Percentiles rank a stretch among this genome's conserved stretches.
Conservation (phyloP, 805 yeast species). For the Hanseniaspora pseudoguilliermondii region DNA sequence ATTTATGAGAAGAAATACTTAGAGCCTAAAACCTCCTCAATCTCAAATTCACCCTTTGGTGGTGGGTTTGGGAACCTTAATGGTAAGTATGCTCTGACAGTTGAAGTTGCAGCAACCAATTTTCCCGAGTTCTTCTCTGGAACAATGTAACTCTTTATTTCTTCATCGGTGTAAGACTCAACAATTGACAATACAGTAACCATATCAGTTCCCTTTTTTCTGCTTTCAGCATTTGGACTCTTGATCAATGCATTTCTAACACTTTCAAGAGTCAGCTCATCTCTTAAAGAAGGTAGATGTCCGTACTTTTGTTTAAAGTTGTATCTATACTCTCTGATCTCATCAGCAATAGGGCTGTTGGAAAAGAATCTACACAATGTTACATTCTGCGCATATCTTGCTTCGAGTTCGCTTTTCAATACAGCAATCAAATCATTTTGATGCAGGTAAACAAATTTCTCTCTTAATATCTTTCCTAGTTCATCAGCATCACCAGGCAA, state of each 20-base stretch:
- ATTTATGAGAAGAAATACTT: slow-evolving; percentile 56
- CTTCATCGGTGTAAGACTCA: slow-evolving; percentile 22
- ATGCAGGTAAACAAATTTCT: slow-evolving; percentile 69
- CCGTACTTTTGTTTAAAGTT: slow-evolving; percentile 38
- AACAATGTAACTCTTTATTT: slow-evolving; percentile 13
- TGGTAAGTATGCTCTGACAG: slow-evolving; percentile 46
- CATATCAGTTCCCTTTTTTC: slow-evolving; percentile 40
- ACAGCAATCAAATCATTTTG: slow-evolving; percentile 56
- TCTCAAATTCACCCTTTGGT: slow-evolving; percentile 71
- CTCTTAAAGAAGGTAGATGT: slow-evolving; percentile 48
- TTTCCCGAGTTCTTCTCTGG: slow-evolving; percentile 18
- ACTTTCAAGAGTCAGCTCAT: slow-evolving; percentile 62
- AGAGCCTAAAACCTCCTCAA: slow-evolving; percentile 55
- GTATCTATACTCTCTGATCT: slow-evolving; percentile 38
- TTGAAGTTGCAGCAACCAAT: slow-evolving; percentile 14
- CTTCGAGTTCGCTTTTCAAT: slow-evolving; percentile 65
- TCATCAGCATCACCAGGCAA: slow-evolving; percentile 72
- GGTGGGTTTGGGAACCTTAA: slow-evolving; percentile 63
- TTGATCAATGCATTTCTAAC: slow-evolving; percentile 43
- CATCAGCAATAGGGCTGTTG: slow-evolving; percentile 37
- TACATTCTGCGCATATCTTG: slow-evolving; percentile 61
- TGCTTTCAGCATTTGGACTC: slow-evolving; percentile 39
- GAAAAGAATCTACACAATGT: slow-evolving; percentile 46
- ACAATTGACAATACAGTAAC: slow-evolving; percentile 59
- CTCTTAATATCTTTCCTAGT: slow-evolving; percentile 61